A percentile compares a stretch with the other conserved stretches of the same genome.
These are phyloP conservation scores for Fusarium sp. DNA, from an alignment of 2,329 filamentous ascomycete species.

Conservation along the genomic window DNA sequence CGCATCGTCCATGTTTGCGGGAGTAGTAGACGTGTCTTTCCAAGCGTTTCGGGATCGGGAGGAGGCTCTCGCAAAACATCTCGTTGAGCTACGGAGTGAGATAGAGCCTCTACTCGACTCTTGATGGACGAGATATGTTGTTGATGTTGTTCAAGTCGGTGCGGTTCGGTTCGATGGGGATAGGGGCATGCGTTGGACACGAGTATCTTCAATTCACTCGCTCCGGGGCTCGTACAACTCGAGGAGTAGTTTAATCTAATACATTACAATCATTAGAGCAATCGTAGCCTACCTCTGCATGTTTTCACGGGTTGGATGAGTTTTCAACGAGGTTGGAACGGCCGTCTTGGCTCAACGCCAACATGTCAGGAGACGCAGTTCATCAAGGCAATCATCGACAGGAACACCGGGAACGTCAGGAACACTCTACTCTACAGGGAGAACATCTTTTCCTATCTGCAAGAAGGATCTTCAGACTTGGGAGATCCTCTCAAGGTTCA, in stretches of 20 bases:
- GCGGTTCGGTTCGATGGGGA: neutral
- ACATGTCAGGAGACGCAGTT: slow-evolving; percentile 31
- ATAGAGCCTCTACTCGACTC: slow-evolving; percentile 54
- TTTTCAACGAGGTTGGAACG: neutral
- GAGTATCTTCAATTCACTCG: neutral
- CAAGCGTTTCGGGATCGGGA: slow-evolving; percentile 53
- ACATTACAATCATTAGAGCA: slow-evolving; percentile 21
- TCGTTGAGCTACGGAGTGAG: slow-evolving; percentile 53
- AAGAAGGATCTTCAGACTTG: neutral
- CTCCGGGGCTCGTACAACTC: neutral
- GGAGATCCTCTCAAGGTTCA: neutral
- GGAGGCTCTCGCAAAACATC: slow-evolving; percentile 53
- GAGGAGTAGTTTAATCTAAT: slow-evolving; percentile 18
- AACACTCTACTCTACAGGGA: too few species aligned
- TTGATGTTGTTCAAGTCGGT: neutral
- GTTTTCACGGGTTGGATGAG: too few species aligned
- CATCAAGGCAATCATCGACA: slow-evolving; percentile 10
- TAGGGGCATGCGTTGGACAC: too few species aligned
- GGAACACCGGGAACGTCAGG: too few species aligned
- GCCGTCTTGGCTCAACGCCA: slow-evolving; percentile 4
- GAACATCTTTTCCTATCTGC: neutral
- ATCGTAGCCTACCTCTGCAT: too few species aligned
- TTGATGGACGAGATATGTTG: slow-evolving; percentile 13
- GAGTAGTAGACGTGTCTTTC: slow-evolving; percentile 52
- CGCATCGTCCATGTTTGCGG: slow-evolving; percentile 53